phyloP scores from a whole-genome alignment of 208 protist genomes.

The Paratrypanosoma confusum region DNA sequence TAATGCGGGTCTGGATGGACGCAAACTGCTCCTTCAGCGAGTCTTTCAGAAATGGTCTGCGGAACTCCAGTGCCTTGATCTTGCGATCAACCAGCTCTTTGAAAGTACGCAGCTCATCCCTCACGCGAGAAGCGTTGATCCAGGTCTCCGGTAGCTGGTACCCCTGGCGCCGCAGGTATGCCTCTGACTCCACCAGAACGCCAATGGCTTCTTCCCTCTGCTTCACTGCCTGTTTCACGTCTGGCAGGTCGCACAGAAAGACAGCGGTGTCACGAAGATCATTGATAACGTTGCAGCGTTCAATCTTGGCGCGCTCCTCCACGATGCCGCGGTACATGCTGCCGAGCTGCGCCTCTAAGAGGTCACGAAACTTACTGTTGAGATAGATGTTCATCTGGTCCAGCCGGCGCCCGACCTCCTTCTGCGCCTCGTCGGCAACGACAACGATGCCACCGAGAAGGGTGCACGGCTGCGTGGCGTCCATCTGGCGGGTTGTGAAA shows the following conservation, averaged over 20 bases:
- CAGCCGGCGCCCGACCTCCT: conserved; percentile 69
- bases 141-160: conserved; percentile 90
- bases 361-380: conserved; percentile 70
- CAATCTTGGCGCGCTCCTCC: conserved; percentile 44
- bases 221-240: conserved; percentile 65
- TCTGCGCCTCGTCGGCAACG: conserved; percentile 72
- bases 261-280: conserved; percentile 49
- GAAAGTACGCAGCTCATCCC: conserved; percentile 89
- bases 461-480: conserved; percentile 81
- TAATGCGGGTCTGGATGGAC: conserved; percentile 45
- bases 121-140: conserved; percentile 81
- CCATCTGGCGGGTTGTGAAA: conserved; percentile 60
- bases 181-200: conserved; percentile 73
- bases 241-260: conserved; percentile 55
- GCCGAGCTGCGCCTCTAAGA: conserved; percentile 62
- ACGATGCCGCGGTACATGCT: conserved; percentile 33
- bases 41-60: conserved; percentile 52
- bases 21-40: conserved; percentile 33
- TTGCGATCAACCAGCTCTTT: conserved; percentile 88
- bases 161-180: conserved; percentile 75
- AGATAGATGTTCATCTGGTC: conserved; percentile 69
- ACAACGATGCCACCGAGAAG: conserved; percentile 78
- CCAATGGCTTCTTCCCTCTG: conserved; percentile 33
- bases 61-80: conserved; percentile 77
- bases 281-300: conserved; percentile 87